Percentiles rank a stretch among this genome's conserved stretches.
Conservation (phyloP, 352 stramenopile genomes). For the Pythium folliculosum region DNA sequence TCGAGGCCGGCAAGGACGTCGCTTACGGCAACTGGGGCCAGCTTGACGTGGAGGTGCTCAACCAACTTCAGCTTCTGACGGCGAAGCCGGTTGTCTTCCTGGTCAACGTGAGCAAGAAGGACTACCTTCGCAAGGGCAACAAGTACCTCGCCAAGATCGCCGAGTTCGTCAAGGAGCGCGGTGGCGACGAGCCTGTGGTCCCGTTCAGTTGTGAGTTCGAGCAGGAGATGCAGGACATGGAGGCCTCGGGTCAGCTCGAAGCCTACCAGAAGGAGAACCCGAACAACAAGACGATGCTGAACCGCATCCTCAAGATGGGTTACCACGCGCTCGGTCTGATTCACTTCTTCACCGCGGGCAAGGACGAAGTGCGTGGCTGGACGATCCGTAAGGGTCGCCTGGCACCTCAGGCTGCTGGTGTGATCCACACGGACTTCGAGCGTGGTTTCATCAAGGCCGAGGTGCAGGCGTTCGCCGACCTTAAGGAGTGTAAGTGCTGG, state of each 20-base stretch:
- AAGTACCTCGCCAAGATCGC: slow-evolving; percentile 98
- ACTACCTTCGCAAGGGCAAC: slow-evolving; percentile 98
- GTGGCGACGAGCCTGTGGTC: slow-evolving; percentile 96
- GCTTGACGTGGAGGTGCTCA: slow-evolving; percentile 90
- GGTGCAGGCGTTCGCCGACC: slow-evolving; percentile 85
- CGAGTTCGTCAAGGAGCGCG: slow-evolving; percentile 96
- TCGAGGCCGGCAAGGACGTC: slow-evolving; percentile 89
- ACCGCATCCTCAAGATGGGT: slow-evolving; percentile 97
- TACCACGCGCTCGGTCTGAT: slow-evolving; percentile 98
- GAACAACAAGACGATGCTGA: slow-evolving; percentile 91
- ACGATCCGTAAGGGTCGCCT: slow-evolving; percentile 97
- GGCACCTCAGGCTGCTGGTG: slow-evolving; percentile 97
- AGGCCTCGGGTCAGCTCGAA: slow-evolving; percentile 53
- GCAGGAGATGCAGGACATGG: slow-evolving; percentile 90
- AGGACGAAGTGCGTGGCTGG: slow-evolving; percentile 99
- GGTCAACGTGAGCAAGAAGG: slow-evolving; percentile 98
- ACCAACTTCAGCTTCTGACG: slow-evolving; percentile 91
- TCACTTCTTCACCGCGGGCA: slow-evolving; percentile 99
- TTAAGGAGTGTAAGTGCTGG: slow-evolving; percentile 82
- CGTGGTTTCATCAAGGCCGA: slow-evolving; percentile 98
- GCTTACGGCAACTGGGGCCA: slow-evolving; percentile 89
- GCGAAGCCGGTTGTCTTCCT: slow-evolving; percentile 98
- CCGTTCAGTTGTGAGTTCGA: slow-evolving; percentile 98
- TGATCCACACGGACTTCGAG: slow-evolving; percentile 99
- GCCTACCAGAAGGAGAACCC: slow-evolving; percentile 84